These are phyloP conservation scores for Colletotrichum tamarilloi DNA, from an alignment of 2,329 filamentous ascomycete genomes.

Conservation along the genomic window DNA sequence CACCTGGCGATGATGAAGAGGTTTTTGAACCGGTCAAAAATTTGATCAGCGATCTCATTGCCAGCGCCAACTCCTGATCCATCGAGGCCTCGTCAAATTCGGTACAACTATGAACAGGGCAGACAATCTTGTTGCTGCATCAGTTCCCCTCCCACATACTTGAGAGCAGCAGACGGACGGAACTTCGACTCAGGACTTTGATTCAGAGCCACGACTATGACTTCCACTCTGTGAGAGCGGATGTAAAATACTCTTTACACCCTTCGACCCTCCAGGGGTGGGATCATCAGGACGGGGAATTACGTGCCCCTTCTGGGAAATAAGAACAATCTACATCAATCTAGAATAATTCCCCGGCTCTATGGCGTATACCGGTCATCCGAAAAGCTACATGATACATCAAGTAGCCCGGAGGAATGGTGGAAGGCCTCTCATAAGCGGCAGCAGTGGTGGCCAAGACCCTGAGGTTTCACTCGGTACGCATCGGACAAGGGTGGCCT, in stretches of 20 bases:
- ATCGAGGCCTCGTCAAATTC: not conserved
- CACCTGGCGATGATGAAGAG: conserved; percentile 2
- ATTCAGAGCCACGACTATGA: no score
- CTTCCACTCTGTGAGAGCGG: not conserved
- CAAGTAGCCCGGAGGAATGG: not conserved
- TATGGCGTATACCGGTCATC: not conserved
- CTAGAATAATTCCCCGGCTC: not conserved
- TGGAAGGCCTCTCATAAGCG: not conserved
- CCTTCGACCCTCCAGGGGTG: not conserved
- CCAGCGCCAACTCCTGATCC: conserved; percentile 10
- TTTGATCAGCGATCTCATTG: conserved; percentile 16
- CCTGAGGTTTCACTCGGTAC: not conserved
- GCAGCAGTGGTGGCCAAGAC: not conserved
- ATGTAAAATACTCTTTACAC: not conserved
- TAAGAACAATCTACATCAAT: not conserved
- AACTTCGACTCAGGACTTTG: not conserved
- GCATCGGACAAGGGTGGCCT: not conserved
- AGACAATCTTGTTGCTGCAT: not conserved
- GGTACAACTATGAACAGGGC: not conserved
- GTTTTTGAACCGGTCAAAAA: conserved; percentile 27
- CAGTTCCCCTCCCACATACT: no score
- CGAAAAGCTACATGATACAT: no score
- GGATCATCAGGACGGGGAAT: not conserved
- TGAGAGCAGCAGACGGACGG: not conserved
- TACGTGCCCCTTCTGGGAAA: not conserved